Conservation (phyloP, 2,329 filamentous ascomycete genomes). For the Neoarthrinium moseri region DNA sequence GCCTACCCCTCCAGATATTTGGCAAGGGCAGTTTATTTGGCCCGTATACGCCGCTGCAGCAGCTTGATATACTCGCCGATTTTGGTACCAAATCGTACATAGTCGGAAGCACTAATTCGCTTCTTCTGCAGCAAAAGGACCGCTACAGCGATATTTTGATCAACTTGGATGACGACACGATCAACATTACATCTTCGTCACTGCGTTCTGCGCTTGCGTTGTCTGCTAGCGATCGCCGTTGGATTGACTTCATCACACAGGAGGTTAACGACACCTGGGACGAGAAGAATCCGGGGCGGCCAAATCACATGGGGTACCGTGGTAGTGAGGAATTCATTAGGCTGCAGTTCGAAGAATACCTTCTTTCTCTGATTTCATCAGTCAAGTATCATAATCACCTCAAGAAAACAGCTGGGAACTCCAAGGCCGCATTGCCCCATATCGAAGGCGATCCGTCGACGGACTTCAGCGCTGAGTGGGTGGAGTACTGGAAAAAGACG, state of each 20-base stretch:
- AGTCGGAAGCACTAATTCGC: slow-evolving; percentile 93
- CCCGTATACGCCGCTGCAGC: slow-evolving; percentile 93
- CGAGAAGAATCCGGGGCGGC: slow-evolving; percentile 79
- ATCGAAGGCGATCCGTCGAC: slow-evolving; percentile 79
- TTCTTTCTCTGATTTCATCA: slow-evolving; percentile 82
- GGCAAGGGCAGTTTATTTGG: slow-evolving; percentile 95
- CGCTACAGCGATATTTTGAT: slow-evolving; percentile 95
- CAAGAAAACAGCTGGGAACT: slow-evolving; percentile 49
- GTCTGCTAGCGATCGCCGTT: slow-evolving; percentile 83
- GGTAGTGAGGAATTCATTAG: slow-evolving; percentile 97
- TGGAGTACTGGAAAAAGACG: slow-evolving; percentile 83
- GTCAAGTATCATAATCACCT: slow-evolving; percentile 84
- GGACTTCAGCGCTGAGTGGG: slow-evolving; percentile 83
- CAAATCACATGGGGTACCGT: slow-evolving; percentile 92
- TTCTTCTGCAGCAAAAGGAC: slow-evolving; percentile 90
- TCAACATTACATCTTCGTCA: slow-evolving; percentile 80
- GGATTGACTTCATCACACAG: slow-evolving; percentile 95
- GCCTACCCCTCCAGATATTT: slow-evolving; percentile 90
- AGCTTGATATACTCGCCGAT: slow-evolving; percentile 90
- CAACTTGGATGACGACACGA: slow-evolving; percentile 81
- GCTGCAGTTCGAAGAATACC: slow-evolving; percentile 94
- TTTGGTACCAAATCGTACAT: slow-evolving; percentile 95
- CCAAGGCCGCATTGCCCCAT: slow-evolving; percentile 61
- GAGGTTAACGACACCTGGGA: slow-evolving; percentile 97
- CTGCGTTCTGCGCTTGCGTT: slow-evolving; percentile 74